Conservation (phyloP, 1,284 basidiomycete genomes). For the Cystobasidium slooffiae region DNA sequence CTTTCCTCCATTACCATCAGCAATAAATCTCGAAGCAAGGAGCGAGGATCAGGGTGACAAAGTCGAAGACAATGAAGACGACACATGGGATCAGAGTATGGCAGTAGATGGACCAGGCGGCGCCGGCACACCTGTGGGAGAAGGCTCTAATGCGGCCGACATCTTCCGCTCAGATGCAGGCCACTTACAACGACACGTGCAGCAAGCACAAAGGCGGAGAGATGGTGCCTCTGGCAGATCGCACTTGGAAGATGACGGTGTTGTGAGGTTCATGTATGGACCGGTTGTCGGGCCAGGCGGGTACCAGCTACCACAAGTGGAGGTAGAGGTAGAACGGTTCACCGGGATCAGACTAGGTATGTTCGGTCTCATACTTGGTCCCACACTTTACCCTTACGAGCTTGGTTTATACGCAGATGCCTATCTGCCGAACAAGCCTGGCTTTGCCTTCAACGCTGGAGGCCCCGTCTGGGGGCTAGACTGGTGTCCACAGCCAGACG, state of each 20-base stretch:
- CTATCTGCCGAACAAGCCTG: constrained; percentile 54
- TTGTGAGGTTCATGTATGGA: constrained; percentile 63
- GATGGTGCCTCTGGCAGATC: neutral
- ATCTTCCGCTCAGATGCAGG: constrained; percentile 17
- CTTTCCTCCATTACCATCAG: constrained; percentile 33
- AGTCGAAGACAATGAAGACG: constrained; percentile 47
- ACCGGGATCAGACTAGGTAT: constrained; percentile 65
- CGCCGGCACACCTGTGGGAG: constrained; percentile 56
- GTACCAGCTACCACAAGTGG: constrained; percentile 61
- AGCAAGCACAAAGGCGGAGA: constrained; percentile 2
- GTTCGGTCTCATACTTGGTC: constrained; percentile 48
- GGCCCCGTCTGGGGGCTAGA: constrained; percentile 83
- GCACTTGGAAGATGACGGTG: constrained; percentile 62
- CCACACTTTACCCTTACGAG: neutral
- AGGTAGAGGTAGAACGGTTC: constrained; percentile 64
- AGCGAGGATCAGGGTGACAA: constrained; percentile 10
- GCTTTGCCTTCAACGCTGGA: constrained; percentile 77
- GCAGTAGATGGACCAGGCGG: neutral
- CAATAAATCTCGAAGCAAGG: constrained; percentile 15
- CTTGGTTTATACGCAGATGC: constrained; percentile 50
- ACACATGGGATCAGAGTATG: constrained; percentile 58
- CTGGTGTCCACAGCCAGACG: constrained; percentile 79
- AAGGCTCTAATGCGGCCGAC: constrained; percentile 61
- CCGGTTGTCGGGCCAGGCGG: constrained; percentile 44
- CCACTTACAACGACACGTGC: neutral